Conservation (phyloP, 495 filamentous ascomycete species). For the Recurvomyces mirabilis region DNA sequence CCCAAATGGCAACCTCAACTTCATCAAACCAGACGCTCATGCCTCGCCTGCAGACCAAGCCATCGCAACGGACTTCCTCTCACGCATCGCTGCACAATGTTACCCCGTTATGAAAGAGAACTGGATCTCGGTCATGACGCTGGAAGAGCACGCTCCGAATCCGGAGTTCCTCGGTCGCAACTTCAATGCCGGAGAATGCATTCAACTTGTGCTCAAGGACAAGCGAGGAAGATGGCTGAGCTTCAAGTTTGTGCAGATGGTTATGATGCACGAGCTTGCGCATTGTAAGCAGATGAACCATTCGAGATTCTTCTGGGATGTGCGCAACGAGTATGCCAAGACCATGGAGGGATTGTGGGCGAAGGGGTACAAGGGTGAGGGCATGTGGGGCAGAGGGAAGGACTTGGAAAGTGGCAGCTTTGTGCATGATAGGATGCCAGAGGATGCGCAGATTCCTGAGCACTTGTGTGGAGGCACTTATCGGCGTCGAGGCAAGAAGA, state of each 20-base stretch:
- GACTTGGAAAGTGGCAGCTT: constrained; percentile 47
- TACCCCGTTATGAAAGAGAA: constrained; percentile 62
- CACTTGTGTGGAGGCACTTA: constrained; percentile 63
- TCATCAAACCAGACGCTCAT: constrained; percentile 63
- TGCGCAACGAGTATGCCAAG: constrained; percentile 53
- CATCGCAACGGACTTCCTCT: constrained; percentile 57
- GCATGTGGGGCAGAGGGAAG: constrained; percentile 61
- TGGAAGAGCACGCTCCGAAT: constrained; percentile 69
- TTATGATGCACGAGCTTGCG: constrained; percentile 72
- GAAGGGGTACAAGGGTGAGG: constrained; percentile 59
- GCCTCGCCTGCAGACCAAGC: constrained; percentile 33
- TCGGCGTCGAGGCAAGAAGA: constrained; percentile 39
- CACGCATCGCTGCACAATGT: constrained; percentile 67
- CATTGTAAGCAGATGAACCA: constrained; percentile 84
- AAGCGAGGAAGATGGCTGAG: constrained; percentile 55
- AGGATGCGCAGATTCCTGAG: constrained; percentile 44
- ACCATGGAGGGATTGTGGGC: constrained; percentile 55
- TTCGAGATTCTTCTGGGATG: constrained; percentile 58
- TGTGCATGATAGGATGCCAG: constrained; percentile 38
- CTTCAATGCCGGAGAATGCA: constrained; percentile 74
- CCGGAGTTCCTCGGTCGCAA: constrained; percentile 65
- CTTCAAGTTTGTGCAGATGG: constrained; percentile 68
- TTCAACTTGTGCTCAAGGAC: constrained; percentile 65
- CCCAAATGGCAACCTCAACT: constrained; percentile 59
- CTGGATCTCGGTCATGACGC: constrained; percentile 54